These are phyloP conservation scores for Neofusicoccum cordaticola DNA, from an alignment of 2,329 filamentous ascomycete genomes.

Conservation along the genomic window DNA sequence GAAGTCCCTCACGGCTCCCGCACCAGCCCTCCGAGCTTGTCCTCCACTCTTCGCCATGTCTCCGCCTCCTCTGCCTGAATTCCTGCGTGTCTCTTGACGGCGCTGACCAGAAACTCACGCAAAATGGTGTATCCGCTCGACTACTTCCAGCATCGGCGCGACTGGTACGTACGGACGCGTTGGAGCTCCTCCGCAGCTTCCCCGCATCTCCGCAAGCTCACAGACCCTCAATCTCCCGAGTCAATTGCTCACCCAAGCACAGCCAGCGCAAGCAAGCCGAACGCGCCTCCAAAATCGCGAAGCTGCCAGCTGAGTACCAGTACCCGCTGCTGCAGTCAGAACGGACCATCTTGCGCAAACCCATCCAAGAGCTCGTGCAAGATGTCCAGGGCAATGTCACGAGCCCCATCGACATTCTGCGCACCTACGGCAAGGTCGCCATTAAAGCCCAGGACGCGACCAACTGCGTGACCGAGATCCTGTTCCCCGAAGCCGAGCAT, in stretches of 20 bases:
- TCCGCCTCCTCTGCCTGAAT: not conserved
- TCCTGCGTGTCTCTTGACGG: not conserved
- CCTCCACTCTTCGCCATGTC: not conserved
- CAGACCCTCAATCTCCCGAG: not conserved
- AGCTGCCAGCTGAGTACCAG: constrained; percentile 64
- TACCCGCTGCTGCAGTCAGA: constrained; percentile 64
- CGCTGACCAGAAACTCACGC: not conserved
- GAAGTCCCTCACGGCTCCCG: not conserved
- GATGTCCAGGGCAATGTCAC: constrained; percentile 69
- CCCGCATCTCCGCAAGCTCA: not conserved
- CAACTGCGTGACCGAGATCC: constrained; percentile 85
- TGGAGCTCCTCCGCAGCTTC: constrained; percentile 5
- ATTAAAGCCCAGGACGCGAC: constrained; percentile 80
- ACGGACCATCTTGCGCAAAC: constrained; percentile 63
- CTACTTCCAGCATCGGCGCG: constrained; percentile 68
- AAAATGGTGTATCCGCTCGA: constrained; percentile 28
- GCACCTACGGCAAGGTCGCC: constrained; percentile 81
- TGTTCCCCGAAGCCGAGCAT: constrained; percentile 72
- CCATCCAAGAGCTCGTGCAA: constrained; percentile 75
- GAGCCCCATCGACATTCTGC: constrained; percentile 70
- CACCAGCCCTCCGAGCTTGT: not conserved
- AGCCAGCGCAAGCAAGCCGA: constrained; percentile 80
- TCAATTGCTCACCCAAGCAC: constrained; percentile 7
- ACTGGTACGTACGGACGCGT: constrained; percentile 57
- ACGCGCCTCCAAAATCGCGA: constrained; percentile 65